Base-by-base conservation (phyloP, 352 stramenopile species). In the Thalassiosira allenii region DNA sequence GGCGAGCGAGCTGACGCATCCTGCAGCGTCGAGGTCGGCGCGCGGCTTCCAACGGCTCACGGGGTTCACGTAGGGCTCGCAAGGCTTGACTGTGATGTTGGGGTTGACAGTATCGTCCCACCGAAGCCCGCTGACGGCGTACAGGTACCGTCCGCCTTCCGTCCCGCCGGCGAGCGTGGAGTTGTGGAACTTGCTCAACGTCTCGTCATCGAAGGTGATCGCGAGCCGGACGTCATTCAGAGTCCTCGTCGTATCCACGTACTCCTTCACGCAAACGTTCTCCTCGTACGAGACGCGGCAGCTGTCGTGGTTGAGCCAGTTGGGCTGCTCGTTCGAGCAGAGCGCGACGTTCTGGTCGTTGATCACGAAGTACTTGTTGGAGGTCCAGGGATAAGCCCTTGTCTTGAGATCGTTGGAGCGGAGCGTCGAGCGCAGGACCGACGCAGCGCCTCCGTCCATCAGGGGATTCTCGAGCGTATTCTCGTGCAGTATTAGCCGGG, bases 301-400 rank as follows among this genome's bases (percentile, higher is more conserved):
- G 32, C 49, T 5, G 30, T 81, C 72, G 11, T 51, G 8, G 41
- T 81, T 81, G 6, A 81, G 11, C 23, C 32, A 73, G 30, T 72
- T 81, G 11, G 53, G 61, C 34, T 72, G 62, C 44, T 63, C 72
- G 51, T 81, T 81, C 14, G 49, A 32, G 53, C 72, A 81, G 23
- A 81, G 58, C 17, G 72, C 64, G 57, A 75, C 61, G 25, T 68
- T 67, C 12, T 75, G 43, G 32, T 79, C 69, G 9, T 79, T 72
- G 51, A 30, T 61, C 25, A 76, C 56, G 23, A 52, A 68, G 34
- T 67, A 67, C n/a, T 32, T 22, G 8, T 29, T 23, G 6, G 17
- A 27, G n/a, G n/a, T 20, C n/a, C 47, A 56, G 8, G 5, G 8
- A 23, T 8, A 41, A n/a, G n/a, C n/a, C n/a, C n/a, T 32, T 37